Base-by-base conservation (phyloP, 352 stramenopile species). In the Globisporangium rhizosaccharum region DNA sequence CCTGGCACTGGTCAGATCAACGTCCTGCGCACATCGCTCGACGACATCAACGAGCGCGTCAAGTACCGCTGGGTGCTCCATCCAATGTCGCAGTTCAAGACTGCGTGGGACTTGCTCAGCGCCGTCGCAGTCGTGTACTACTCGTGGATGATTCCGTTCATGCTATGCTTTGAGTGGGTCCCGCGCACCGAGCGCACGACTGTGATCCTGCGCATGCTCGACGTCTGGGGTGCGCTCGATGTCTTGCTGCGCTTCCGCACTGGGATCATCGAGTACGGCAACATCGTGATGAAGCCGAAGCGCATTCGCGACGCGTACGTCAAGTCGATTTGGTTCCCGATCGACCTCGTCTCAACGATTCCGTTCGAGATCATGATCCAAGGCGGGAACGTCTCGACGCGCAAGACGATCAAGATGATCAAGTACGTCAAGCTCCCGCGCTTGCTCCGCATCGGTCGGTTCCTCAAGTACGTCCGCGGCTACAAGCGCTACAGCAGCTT, bases 351-450 rank as follows among this genome's bases (percentile, higher is more conserved):
- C 0, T 85, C 79, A 20, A 76, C 79, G 17, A 70, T 85, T 20
- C 79, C 79, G 28, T 83, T 87, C 50, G 79, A 87, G 47, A 74
- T 78, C 33, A 71, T 88, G 45, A 53, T 86, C 33, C 69, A 68
- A 7, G 62, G 76, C 18, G 47, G 56, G 2, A 65, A 68, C 56
- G 62, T 73, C 28, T 77, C 75, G 12, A 88, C 75, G 3, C 78
- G 78, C 15, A 85, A 88, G 56, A 83, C 73, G n/a, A 74, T 88
- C 63, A 88, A 88, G 57, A 76, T 85, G 66, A 80, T 88, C 53
- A 88, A 86, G 68, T 88, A 88, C 59, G 71, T 88, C 37, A 88
- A 88, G 49, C 60, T 88, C 18, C 78, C 78, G 1, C 67, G 75
- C 1, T 54, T 88, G 17, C 65, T 88, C 25, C 78, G 78, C 6